Base-by-base conservation (phyloP, 305 asterid species). In the Plantago rigida region DNA sequence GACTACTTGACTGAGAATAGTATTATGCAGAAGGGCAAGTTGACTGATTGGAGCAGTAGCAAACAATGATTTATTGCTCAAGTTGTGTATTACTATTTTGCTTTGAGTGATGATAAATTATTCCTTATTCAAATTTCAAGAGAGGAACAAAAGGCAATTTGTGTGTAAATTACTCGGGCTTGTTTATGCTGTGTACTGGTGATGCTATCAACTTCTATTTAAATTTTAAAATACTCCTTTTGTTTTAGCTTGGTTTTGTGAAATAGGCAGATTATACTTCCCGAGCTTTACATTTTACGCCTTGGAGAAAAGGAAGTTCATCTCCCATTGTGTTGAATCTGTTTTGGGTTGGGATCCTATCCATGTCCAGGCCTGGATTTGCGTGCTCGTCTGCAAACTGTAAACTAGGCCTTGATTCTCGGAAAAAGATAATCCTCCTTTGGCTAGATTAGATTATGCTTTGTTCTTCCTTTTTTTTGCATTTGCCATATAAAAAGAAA, bases 1-100 rank as follows among this genome's bases (percentile, higher is more conserved):
- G 99, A 92, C 66, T 88, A 86, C 79, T 74, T 92, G 78, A 74
- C 70, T 19, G 95, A 88, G 71, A 80, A 82, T 67, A 86, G 81
- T 64, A 47, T 86, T 59, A 76, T 83, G 47, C 86, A 83, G 69
- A 83, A 82, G 76, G 89, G 86, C 64, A 82, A 78, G 74, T 71
- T 80, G 72, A 73, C 66, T 70, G 94, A 84, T 66, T 87, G 91
- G 91, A 81, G 79, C 84, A 81, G 26, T 22, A 22, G 69, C 74
- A 75, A 79, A 69, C 72, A 69, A 61, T 80, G 78, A 80, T 66
- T 48, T 41, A 51, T 71, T 66, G 64, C 57, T 17, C 8, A 29
- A 9, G 52, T 56, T 67, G 64, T 66, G 73, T 59, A 54, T 71
- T 47, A 17, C 19, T 17, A 44, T 62, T 60, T 56, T 45, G 54